A percentile compares a stretch with the other conserved stretches of the same genome.
Conservation (phyloP, 495 filamentous ascomycete species). For the Aspergillus heteromorphus region DNA sequence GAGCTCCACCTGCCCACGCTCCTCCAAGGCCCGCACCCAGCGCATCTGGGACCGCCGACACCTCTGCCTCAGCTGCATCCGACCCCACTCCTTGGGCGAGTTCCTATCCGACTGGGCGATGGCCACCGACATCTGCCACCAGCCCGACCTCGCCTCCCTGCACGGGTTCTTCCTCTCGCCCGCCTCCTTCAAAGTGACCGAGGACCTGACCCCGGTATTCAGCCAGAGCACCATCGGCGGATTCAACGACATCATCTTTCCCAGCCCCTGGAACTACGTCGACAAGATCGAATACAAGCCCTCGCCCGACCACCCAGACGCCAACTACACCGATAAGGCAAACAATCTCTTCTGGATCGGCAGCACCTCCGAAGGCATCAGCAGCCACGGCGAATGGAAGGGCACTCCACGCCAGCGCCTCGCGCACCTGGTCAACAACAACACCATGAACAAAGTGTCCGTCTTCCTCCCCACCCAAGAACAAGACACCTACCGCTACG, state of each 20-base stretch:
- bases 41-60: conserved; percentile 42
- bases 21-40: conserved; percentile 48
- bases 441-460: conserved; percentile 37
- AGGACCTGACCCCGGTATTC: conserved; percentile 67
- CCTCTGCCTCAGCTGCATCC: conserved; percentile 57
- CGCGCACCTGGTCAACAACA: conserved; percentile 50
- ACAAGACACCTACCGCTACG: conserved; percentile 28
- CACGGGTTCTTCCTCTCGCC: conserved; percentile 68
- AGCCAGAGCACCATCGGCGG: conserved; percentile 63
- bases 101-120: conserved; percentile 62
- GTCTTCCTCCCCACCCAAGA: conserved; percentile 33
- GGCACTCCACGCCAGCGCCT: conserved; percentile 57
- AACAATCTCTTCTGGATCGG: conserved; percentile 50
- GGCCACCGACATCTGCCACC: conserved; percentile 67
- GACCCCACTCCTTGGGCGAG: conserved; percentile 62
- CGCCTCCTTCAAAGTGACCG: conserved; percentile 54
- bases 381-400: conserved; percentile 47
- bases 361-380: conserved; percentile 53
- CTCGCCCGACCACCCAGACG: conserved; percentile 32
- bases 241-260: conserved; percentile 43
- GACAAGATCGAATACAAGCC: conserved; percentile 43
- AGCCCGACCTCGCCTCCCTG: conserved; percentile 68
- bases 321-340: conserved; percentile 33
- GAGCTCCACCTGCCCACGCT: conserved; percentile 50
- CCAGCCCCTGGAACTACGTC: conserved; percentile 47